Evolutionary conservation across 768 basidiomycete genomes (phyloP), one percentile per base, ranked within the genome.

Genomic region (Agaricus sinodeliciosus): DNA sequence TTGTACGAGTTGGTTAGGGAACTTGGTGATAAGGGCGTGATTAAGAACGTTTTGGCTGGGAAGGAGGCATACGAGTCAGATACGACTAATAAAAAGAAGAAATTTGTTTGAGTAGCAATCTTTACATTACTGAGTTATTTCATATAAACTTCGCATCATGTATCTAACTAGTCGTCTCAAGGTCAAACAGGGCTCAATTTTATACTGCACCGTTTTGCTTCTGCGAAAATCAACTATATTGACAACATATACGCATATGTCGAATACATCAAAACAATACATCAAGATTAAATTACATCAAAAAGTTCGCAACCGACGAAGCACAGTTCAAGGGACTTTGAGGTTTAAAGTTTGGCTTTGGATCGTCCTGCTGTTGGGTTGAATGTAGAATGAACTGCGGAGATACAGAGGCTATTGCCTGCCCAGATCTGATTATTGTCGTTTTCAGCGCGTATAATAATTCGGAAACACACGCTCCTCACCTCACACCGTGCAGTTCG

Each of bases 401-500:
- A 73, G 3, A 76, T 67, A 53, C 75, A 75, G 2, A 78, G 67
- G n/a, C 54, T 65, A 39, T 70, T 65, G 1, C 65, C 66, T 19
- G 66, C 65, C 72, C 74, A 76, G 4, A 78, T 63, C 77, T 77
- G 46, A 42, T 40, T 35, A 22, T 48, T 55, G 40, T 47, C 44
- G 46, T 50, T 49, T 45, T 46, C 15, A 16, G 43, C 27, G 25
- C 19, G 22, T 43, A 39, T 28, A n/a, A 1, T 15, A 26, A 31
- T 36, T 37, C 40, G 44, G 13, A 9, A 47, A 16, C n/a, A 12
- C 11, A 19, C 18, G 19, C 16, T 9, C 59, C 70, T 26, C 41
- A 76, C 77, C 65, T 79, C 76, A 49, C 72, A 74, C 53, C 74
- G 63, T 11, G 72, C 66, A 26, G 70, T 70, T 43, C 72, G 70